Base-by-base conservation (phyloP, 129 eudicot genomes). In the Chrysanthemum seticuspe region DNA sequence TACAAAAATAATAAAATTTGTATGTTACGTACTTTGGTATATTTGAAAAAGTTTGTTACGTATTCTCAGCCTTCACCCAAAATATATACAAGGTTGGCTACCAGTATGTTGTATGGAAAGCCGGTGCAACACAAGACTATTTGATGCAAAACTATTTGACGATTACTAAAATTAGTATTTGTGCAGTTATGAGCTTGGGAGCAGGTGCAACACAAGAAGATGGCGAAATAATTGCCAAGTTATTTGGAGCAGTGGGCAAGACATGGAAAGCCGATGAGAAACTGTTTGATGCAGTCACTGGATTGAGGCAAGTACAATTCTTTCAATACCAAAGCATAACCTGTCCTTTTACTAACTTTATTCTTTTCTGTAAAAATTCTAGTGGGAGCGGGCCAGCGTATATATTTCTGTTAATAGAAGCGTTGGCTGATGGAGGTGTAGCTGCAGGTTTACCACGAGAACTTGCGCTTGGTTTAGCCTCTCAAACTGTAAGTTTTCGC, bases 331-430 rank as follows among this genome's bases (percentile, higher is more conserved):
- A 12, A 53, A 45, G 4, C 13, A 48, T 49, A 0, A 47, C 10
- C 11, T 62, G 40, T 50, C 3, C 29, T 21, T 1, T 15, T 11
- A 45, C 49, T 10, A 7, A 48, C 58, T 11, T 4, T 57, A 58
- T 2, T 52, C 31, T 47, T 11, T 13, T 34, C 18, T 44, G 45
- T 21, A 6, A 60, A 13, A 47, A 73, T 55, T 16, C 55, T 85
- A 95, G 99, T 86, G 97, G 88, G 31, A 90, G 98, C 51, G 98
- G 98, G 44, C 97, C 98, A n/a, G 98, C 98, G 29, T 93, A 93
- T 72, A 87, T 90, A 66, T 93, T 60, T 61, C 45, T 93, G 71
- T 95, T 90, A 57, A 93, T 93, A 53, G 98, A 93, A 87, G 97
- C 98, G 23, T 89, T 93, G 84, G 98, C 98, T 55, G 98, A 93